Base-by-base conservation (phyloP, 768 basidiomycete species). In the Naganishia antarctica region DNA sequence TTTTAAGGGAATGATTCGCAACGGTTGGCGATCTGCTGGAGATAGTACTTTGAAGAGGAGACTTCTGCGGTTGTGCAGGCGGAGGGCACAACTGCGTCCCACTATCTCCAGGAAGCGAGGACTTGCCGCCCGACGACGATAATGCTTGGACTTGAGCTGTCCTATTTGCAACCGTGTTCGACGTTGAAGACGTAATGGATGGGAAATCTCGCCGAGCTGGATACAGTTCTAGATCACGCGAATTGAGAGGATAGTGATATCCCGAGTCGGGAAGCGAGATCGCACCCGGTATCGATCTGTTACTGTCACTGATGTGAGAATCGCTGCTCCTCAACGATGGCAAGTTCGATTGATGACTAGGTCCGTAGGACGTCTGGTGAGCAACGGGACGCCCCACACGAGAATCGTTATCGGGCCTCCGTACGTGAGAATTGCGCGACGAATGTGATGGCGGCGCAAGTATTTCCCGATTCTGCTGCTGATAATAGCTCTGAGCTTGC, bases 401-500 rank as follows among this genome's bases (percentile, higher is more conserved):
- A n/a, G n/a, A n/a, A n/a, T 23, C 23, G 37, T 11, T 57, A n/a
- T 25, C 23, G 21, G 53, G 1, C n/a, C 7, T 13, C 3, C 37
- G 53, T 57, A 25, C 32, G 34, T 57, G 21, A 4, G 53, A 13
- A 40, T 57, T 40, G 21, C 53, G 32, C 25, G 53, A 32, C 15
- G 53, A n/a, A 18, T 57, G 34, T 6, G 53, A 57, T 31, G 53
- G 21, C 32, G 53, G 37, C 13, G 53, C 53, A 26, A 57, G 53
- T 40, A 57, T 37, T 26, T 25, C 53, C n/a, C 21, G 9, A 13
- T 57, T 57, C 53, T 41, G 53, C 53, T 41, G 53, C n/a, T 57
- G 53, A 57, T 57, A 57, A 26, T 57, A 40, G 9, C 53, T 57
- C 40, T 57, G 53, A 57, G 53, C 53, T 57, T 57, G 53, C 40